Evolutionary conservation across 306 rosid genomes (phyloP).

Genomic region (Dryas octopetala): DNA sequence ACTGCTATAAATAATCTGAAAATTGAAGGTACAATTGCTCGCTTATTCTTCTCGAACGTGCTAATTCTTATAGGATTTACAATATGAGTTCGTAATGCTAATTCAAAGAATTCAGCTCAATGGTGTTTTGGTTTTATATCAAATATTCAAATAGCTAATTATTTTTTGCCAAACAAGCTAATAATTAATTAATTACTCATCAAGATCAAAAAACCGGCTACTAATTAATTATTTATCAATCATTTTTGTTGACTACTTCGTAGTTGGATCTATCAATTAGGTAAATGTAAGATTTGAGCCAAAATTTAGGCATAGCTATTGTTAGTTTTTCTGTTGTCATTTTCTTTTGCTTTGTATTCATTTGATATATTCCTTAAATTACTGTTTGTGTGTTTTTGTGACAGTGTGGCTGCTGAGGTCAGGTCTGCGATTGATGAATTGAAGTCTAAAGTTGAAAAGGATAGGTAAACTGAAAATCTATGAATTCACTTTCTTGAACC

Average conservation of each 20-base stretch:
- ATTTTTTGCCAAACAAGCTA: too few relatives aligned
- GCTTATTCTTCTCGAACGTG: not conserved
- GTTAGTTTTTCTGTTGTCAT: not conserved
- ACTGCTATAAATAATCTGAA: not conserved
- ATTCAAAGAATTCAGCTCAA: too few relatives aligned
- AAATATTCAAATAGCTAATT: too few relatives aligned
- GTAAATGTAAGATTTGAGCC: too few relatives aligned
- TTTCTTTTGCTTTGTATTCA: not conserved
- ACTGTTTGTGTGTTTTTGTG: conserved; percentile 27
- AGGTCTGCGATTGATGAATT: conserved; percentile 64
- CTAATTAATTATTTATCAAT: too few relatives aligned
- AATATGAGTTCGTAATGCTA: not conserved
- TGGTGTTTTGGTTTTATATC: too few relatives aligned
- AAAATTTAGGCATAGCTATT: not conserved
- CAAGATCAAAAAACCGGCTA: too few relatives aligned
- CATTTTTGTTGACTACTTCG: too few relatives aligned
- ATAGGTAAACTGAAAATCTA: conserved; percentile 52
- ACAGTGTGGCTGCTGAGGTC: conserved; percentile 79
- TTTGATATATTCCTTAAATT: conserved; percentile 7
- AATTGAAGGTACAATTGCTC: not conserved
- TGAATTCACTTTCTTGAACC: not conserved
- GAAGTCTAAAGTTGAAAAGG: conserved; percentile 87
- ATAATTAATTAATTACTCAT: too few relatives aligned
- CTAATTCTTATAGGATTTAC: not conserved
- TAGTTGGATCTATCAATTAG: too few relatives aligned